These are phyloP conservation scores for Fusarium tanahbumbuense DNA, from an alignment of 2,329 filamentous ascomycete genomes.

Conservation along the genomic window DNA sequence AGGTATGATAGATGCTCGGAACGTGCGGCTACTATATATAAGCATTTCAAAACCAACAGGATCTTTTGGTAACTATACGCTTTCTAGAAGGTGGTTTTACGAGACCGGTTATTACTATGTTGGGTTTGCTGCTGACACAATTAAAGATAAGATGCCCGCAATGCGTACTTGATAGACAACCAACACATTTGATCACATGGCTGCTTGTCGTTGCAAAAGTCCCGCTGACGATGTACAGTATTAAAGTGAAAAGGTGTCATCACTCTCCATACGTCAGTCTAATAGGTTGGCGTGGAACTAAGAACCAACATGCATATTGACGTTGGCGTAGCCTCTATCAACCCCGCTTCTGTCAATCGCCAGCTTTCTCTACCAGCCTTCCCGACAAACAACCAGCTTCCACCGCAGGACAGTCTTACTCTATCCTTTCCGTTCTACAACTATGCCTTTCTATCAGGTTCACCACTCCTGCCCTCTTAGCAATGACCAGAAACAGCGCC, in stretches of 20 bases:
- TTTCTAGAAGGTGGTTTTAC: background rate
- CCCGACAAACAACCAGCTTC: background rate
- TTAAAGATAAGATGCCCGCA: too few relatives aligned
- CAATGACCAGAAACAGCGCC: slow-evolving; percentile 5
- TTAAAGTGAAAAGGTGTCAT: too few relatives aligned
- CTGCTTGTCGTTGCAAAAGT: too few relatives aligned
- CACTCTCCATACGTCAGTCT: accelerated
- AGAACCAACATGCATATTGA: background rate
- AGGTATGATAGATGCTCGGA: too few relatives aligned
- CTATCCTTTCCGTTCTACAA: background rate
- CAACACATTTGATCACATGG: too few relatives aligned
- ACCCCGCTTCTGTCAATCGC: background rate
- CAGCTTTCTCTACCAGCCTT: too few relatives aligned
- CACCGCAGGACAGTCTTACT: background rate
- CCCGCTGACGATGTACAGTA: too few relatives aligned
- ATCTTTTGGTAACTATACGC: background rate
- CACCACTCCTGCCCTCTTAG: slow-evolving; percentile 29
- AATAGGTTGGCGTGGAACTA: background rate
- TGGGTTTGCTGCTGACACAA: too few relatives aligned
- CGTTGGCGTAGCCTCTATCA: background rate
- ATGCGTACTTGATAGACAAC: too few relatives aligned
- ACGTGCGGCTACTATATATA: too few relatives aligned
- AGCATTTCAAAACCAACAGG: background rate
- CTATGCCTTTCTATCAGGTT: slow-evolving; percentile 38
- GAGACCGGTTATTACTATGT: background rate